phyloP scores from a whole-genome alignment of 1,284 basidiomycete species.

The Abortiporus biennis region DNA sequence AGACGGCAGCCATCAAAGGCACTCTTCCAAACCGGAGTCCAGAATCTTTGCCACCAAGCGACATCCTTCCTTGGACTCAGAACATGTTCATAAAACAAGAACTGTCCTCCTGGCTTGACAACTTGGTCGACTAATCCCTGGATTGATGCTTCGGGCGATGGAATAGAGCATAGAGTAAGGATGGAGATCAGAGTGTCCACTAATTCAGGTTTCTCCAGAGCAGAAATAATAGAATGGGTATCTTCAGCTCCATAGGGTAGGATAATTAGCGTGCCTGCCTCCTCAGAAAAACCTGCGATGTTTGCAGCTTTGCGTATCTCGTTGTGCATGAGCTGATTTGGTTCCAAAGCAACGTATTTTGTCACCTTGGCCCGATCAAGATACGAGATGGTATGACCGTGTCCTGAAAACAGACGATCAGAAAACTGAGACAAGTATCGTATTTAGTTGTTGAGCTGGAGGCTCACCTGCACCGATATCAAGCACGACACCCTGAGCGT shows the following conservation, averaged over 20 bases:
- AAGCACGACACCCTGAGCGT: constrained; percentile 57
- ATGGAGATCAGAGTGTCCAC: constrained; percentile 56
- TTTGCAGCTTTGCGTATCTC: constrained; percentile 42
- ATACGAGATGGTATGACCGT: constrained; percentile 57
- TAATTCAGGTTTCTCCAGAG: constrained; percentile 27
- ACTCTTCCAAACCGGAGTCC: constrained; percentile 58
- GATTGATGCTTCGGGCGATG: constrained; percentile 40
- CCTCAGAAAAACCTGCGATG: constrained; percentile 47
- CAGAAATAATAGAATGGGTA: constrained; percentile 34
- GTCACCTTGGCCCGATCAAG: constrained; percentile 48
- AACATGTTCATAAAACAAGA: constrained; percentile 66
- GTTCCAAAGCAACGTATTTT: constrained; percentile 64
- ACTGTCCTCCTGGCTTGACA: constrained; percentile 49
- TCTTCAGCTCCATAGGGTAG: constrained; percentile 57
- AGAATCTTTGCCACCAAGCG: constrained; percentile 62
- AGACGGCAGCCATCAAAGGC: constrained; percentile 56
- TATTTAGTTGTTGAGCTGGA: background rate
- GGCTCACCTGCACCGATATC: constrained; percentile 63
- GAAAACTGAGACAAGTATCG: background rate
- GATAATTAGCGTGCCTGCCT: constrained; percentile 32
- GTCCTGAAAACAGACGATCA: constrained; percentile 31
- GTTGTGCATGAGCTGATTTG: constrained; percentile 57
- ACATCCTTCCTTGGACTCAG: constrained; percentile 41
- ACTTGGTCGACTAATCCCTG: constrained; percentile 36
- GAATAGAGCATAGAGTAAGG: constrained; percentile 56